Conservation (phyloP, 2,329 filamentous ascomycete species). For the Amphichorda felina region DNA sequence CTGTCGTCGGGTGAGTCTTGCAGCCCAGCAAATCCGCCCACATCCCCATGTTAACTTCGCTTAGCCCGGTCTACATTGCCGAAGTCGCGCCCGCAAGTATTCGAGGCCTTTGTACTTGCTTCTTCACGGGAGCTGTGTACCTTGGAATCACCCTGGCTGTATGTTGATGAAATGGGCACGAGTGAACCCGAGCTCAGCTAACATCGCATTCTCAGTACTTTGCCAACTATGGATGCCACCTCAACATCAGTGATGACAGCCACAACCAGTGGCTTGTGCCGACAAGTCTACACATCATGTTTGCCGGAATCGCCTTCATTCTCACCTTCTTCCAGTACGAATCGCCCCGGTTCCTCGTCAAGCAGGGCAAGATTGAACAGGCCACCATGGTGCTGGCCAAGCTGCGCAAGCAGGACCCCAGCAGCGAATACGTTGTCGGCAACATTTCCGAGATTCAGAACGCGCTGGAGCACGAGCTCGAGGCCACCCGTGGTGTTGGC, state of each 20-base stretch:
- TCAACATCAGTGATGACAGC: conserved; percentile 34
- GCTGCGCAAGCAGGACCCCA: conserved; percentile 45
- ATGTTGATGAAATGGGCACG: background rate
- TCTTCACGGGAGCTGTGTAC: conserved; percentile 48
- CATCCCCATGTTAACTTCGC: background rate
- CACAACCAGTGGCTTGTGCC: conserved; percentile 51
- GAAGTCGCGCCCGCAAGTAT: conserved; percentile 59
- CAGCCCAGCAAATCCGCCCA: background rate
- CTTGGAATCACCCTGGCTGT: conserved; percentile 60
- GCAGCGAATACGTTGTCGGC: conserved; percentile 47
- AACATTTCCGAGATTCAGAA: conserved; percentile 55
- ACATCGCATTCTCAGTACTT: conserved; percentile 39
- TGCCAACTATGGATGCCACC: conserved; percentile 49
- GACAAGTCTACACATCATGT: conserved; percentile 66
- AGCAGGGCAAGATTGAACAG: conserved; percentile 45
- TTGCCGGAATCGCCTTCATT: conserved; percentile 58
- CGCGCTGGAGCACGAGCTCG: conserved; percentile 57
- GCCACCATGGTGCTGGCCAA: conserved; percentile 42
- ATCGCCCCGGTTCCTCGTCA: conserved; percentile 60
- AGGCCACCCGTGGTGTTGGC: conserved; percentile 56
- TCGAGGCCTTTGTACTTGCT: conserved; percentile 59
- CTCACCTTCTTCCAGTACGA: conserved; percentile 59
- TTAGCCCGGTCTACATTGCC: conserved; percentile 53
- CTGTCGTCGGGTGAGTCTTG: conserved; percentile 40
- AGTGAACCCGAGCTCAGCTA: background rate